Conservation (phyloP, 2,329 filamentous ascomycete species). For the Fusarium ramigenum region DNA sequence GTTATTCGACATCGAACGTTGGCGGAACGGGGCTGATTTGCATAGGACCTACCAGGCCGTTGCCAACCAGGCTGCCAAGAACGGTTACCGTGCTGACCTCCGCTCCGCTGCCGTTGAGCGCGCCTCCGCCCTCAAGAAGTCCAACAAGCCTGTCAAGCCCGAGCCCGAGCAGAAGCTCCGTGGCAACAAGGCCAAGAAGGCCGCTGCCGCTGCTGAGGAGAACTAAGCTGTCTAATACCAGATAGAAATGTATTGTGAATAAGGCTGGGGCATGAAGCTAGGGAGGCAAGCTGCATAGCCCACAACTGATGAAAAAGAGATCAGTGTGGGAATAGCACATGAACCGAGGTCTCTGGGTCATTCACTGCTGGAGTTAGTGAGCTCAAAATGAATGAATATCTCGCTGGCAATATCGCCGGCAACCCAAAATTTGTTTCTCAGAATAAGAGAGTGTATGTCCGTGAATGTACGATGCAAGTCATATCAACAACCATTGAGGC, state of each 20-base stretch:
- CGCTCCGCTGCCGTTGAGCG: conserved; percentile 83
- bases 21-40: conserved; percentile 18
- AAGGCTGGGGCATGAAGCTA: conserved; percentile 31
- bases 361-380: conserved; percentile 44
- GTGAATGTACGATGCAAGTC: not conserved
- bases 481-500: not conserved
- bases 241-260: conserved; percentile 31
- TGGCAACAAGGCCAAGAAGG: conserved; percentile 82
- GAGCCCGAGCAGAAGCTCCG: conserved; percentile 77
- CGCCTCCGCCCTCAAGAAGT: conserved; percentile 83
- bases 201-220: conserved; percentile 58
- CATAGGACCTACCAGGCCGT: conserved; percentile 87
- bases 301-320: conserved; percentile 35
- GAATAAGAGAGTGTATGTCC: not conserved
- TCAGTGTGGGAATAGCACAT: conserved; percentile 37
- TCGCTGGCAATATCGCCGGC: conserved; percentile 31
- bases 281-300: conserved; percentile 35
- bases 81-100: conserved; percentile 84
- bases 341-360: conserved; percentile 41
- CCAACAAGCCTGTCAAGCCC: conserved; percentile 82
- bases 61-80: conserved; percentile 83
- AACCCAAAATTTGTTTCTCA: conserved; percentile 28
- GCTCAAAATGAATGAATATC: conserved; percentile 45
- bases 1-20: not conserved
- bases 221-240: conserved; percentile 41